Evolutionary conservation across 495 filamentous ascomycete species (phyloP).

Genomic region (Annulohypoxylon moriforme): DNA sequence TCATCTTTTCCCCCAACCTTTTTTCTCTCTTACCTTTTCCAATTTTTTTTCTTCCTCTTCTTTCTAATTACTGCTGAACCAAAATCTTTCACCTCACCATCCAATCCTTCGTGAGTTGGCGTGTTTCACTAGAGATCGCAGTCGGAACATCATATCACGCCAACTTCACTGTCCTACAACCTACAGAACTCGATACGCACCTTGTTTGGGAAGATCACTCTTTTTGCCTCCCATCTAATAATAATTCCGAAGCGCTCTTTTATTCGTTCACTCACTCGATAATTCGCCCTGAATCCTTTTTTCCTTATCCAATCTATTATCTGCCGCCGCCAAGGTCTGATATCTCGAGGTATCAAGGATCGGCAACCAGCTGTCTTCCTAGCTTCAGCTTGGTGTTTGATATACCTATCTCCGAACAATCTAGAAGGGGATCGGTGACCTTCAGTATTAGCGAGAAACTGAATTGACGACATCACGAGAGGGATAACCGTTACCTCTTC

Average conservation of each 20-base stretch:
- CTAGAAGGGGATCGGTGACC: background rate
- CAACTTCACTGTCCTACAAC: slow-evolving; percentile 29
- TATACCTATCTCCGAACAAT: slow-evolving; percentile 12
- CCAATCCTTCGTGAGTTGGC: slow-evolving; percentile 23
- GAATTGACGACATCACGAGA: background rate
- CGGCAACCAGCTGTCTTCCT: background rate
- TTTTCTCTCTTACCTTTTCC: slow-evolving; percentile 10
- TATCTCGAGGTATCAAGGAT: background rate
- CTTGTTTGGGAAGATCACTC: slow-evolving; percentile 39
- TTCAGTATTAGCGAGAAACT: background rate
- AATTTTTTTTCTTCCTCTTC: slow-evolving; percentile 9
- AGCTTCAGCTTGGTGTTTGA: background rate
- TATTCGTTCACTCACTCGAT: slow-evolving; percentile 27
- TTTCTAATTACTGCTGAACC: slow-evolving; percentile 12
- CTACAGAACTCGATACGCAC: slow-evolving; percentile 32
- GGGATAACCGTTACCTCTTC: background rate
- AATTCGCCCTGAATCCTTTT: slow-evolving; percentile 25
- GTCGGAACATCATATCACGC: slow-evolving; percentile 14
- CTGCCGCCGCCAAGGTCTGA: background rate
- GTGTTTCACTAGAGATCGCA: slow-evolving; percentile 37
- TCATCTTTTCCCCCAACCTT: slow-evolving; percentile 4
- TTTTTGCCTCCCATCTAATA: slow-evolving; percentile 34
- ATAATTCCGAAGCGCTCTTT: slow-evolving; percentile 20
- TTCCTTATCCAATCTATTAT: slow-evolving; percentile 7
- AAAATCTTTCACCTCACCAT: slow-evolving; percentile 3